phyloP scores from a whole-genome alignment of 805 yeast species.

The Sugiyamaella mastotermitis region DNA sequence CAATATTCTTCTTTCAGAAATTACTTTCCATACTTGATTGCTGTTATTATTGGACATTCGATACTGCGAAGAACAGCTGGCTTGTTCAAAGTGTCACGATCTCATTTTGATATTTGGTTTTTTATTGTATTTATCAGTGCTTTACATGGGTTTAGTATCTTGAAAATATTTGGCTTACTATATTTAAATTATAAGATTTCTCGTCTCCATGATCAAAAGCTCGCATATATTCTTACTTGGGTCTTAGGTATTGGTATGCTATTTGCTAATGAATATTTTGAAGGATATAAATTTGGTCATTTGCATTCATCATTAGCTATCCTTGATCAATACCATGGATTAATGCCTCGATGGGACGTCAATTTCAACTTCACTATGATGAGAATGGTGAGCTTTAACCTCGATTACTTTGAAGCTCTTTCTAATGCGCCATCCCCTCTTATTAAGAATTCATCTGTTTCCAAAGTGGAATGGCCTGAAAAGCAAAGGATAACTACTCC shows the following conservation, averaged over 20 bases:
- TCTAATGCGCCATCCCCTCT: conserved; percentile 5
- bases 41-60: conserved; percentile 50
- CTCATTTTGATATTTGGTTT: conserved; percentile 65
- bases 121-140: conserved; percentile 63
- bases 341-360: conserved; percentile 92
- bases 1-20: conserved; percentile 87
- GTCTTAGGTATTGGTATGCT: conserved; percentile 69
- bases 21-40: conserved; percentile 60
- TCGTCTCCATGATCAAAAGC: conserved; percentile 15
- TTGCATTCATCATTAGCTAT: conserved; percentile 38
- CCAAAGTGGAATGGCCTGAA: conserved; percentile 32
- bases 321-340: conserved; percentile 65
- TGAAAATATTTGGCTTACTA: conserved; percentile 58
- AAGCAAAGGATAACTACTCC: conserved; percentile 54
- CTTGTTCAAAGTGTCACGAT: conserved; percentile 31
- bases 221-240: conserved; percentile 47
- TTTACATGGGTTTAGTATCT: conserved; percentile 72
- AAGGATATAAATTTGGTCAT: conserved; percentile 46
- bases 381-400: conserved; percentile 74
- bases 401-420: conserved; percentile 49
- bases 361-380: conserved; percentile 85
- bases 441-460: background rate
- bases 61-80: conserved; percentile 37
- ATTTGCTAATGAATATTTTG: conserved; percentile 66
- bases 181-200: conserved; percentile 48